Evolutionary conservation across 169 alveolate species (phyloP), one percentile per base, ranked within the genome.

Genomic region (Amoebophrya sp.): DNA sequence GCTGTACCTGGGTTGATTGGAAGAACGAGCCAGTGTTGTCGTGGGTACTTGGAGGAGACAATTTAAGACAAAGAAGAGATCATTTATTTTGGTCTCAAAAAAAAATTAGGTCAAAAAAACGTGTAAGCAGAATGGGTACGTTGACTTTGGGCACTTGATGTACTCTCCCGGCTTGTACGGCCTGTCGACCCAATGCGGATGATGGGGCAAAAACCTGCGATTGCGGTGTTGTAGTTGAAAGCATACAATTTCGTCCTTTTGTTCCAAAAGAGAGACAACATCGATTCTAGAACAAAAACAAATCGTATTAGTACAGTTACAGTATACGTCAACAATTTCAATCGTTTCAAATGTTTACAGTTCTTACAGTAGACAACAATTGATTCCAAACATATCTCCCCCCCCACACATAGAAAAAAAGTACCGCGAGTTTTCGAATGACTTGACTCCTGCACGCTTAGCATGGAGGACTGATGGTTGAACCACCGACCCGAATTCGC

Each of bases 101-200:
- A 53, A 53, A 14, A 23, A 23, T 53, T 10, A 53, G n/a, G 23
- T 53, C 76, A 10, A 53, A 23, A 53, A 53, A 53, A 53, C n/a
- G n/a, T n/a, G n/a, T n/a, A n/a, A n/a, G n/a, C n/a, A 53, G 10
- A 23, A 23, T 18, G 12, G n/a, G 26, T 65, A 65, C 83, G 83
- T 65, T 1, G 83, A 65, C n/a, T 36, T 1, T 1, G 83, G 83
- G 83, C 83, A 65, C 83, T 65, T 65, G 83, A 65, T 65, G 83
- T 65, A 65, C 83, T 65, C 83, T 26, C 83, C 83, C 2, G 83
- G 83, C 83, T 65, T 65, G 83, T 65, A 65, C 12, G 83, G 83
- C 1, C 83, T 29, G 83, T 65, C 83, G 39, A 26, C n/a, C 83
- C 83, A 65, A 36, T 65, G 83, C 83, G 83, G 83, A 65, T 65